A percentile compares a stretch with the other conserved stretches of the same genome.
Conservation (phyloP, 768 basidiomycete species). For the Termitomyces sp. region DNA sequence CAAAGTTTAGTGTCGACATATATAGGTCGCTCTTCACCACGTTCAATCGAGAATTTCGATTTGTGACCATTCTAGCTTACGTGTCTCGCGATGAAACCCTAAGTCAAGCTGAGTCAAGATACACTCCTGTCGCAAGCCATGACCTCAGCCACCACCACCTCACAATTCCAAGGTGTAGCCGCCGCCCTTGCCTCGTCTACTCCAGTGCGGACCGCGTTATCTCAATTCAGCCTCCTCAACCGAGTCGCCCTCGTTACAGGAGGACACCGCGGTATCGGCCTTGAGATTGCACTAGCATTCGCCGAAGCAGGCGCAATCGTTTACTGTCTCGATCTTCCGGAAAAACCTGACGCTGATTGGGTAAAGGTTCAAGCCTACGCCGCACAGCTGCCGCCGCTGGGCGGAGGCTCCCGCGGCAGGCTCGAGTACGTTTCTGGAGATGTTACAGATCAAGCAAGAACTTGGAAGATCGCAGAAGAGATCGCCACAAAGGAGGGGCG, state of each 20-base stretch:
- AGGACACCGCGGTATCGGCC: constrained; percentile 54
- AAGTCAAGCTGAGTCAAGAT: background rate
- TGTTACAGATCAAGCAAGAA: constrained; percentile 47
- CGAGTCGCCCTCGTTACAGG: constrained; percentile 48
- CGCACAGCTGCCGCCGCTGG: constrained; percentile 19
- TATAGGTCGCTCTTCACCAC: background rate
- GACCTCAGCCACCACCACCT: constrained; percentile 1
- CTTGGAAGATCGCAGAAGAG: constrained; percentile 40
- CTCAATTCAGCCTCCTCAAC: constrained; percentile 36
- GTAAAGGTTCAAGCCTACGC: constrained; percentile 40
- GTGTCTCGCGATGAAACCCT: constrained; percentile 3
- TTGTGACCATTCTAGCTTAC: background rate
- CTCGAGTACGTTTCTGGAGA: constrained; percentile 48
- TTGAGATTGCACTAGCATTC: constrained; percentile 27
- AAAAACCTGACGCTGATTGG: constrained; percentile 43
- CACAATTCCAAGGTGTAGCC: constrained; percentile 14
- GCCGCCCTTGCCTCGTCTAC: constrained; percentile 15
- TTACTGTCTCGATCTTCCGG: constrained; percentile 61
- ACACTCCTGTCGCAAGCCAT: background rate
- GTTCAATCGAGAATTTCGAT: background rate
- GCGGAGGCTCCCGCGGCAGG: constrained; percentile 19
- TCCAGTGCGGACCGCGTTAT: constrained; percentile 11
- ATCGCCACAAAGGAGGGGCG: constrained; percentile 56
- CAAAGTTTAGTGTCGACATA: background rate
- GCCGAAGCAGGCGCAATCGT: constrained; percentile 24